Conservation (phyloP, 2,329 filamentous ascomycete species). For the Ascochyta rabiei region DNA sequence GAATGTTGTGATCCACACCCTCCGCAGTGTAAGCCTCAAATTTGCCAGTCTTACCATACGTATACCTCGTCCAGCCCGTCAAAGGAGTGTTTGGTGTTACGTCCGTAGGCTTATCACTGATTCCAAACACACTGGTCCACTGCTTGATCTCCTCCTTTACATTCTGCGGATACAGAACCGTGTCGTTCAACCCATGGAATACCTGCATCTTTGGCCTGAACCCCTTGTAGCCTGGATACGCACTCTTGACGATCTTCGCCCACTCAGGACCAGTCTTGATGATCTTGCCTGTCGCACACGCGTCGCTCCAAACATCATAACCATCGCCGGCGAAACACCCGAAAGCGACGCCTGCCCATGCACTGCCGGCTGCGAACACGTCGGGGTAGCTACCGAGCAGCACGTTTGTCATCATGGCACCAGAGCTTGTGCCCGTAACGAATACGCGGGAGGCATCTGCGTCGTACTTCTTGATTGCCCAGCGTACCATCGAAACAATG, state of each 20-base stretch:
- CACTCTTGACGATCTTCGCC: constrained; percentile 35
- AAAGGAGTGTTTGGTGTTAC: constrained; percentile 36
- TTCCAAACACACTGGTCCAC: constrained; percentile 41
- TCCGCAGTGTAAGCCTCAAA: constrained; percentile 43
- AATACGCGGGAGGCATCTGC: constrained; percentile 41
- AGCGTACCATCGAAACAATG: constrained; percentile 42
- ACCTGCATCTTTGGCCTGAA: constrained; percentile 43
- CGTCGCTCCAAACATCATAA: constrained; percentile 41
- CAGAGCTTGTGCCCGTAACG: constrained; percentile 43
- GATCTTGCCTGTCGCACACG: constrained; percentile 40
- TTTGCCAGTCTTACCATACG: constrained; percentile 30
- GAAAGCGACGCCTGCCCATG: constrained; percentile 44
- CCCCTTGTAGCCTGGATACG: constrained; percentile 39
- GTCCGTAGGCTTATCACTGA: constrained; percentile 29
- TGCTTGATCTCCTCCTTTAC: constrained; percentile 44
- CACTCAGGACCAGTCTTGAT: constrained; percentile 40
- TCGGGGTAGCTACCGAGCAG: constrained; percentile 43
- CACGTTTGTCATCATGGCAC: constrained; percentile 47
- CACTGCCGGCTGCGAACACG: constrained; percentile 43
- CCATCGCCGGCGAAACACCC: constrained; percentile 44
- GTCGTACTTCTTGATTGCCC: constrained; percentile 36
- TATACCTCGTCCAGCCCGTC: constrained; percentile 37
- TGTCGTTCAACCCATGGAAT: constrained; percentile 37
- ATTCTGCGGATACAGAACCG: constrained; percentile 39
- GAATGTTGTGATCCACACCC: constrained; percentile 40